Evolutionary conservation across 2,329 filamentous ascomycete genomes (phyloP).

Genomic region (Aspergillus pseudonomiae): DNA sequence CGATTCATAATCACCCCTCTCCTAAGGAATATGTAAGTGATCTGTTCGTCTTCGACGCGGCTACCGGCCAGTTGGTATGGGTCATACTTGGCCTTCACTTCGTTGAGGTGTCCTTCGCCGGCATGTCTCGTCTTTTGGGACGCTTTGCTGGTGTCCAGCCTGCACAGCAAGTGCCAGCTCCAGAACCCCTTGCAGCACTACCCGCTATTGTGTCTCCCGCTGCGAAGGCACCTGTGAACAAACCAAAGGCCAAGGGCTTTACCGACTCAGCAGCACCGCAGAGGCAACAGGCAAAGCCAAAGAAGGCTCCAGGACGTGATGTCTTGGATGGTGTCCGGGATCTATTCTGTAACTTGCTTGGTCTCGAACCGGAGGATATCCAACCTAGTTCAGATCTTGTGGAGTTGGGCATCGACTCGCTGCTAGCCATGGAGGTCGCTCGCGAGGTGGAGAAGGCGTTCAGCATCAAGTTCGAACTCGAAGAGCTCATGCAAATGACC

Average conservation of each 20-base stretch:
- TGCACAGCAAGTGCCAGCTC: background rate
- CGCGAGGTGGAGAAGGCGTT: constrained; percentile 9
- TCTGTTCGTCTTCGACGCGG: constrained; percentile 36
- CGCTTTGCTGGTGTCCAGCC: background rate
- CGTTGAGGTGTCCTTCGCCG: constrained; percentile 22
- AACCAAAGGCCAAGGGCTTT: background rate
- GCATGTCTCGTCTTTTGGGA: constrained; percentile 21
- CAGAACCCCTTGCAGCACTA: background rate
- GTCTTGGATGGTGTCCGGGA: background rate
- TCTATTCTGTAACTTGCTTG: constrained; percentile 26
- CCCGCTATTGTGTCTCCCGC: background rate
- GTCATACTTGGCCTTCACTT: constrained; percentile 37
- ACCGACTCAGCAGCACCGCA: background rate
- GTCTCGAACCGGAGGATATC: constrained; percentile 45
- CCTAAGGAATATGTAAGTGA: constrained; percentile 29
- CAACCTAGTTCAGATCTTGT: constrained; percentile 39
- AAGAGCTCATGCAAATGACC: constrained; percentile 31
- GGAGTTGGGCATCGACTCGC: constrained; percentile 29
- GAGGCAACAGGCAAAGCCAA: background rate
- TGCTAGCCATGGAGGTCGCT: constrained; percentile 18
- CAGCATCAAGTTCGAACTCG: background rate
- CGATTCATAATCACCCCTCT: constrained; percentile 19
- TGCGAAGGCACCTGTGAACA: background rate
- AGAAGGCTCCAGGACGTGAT: background rate
- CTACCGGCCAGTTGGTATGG: constrained; percentile 24